Base-by-base conservation (phyloP, 163 green algal species). In the Chlorella variabilis region DNA sequence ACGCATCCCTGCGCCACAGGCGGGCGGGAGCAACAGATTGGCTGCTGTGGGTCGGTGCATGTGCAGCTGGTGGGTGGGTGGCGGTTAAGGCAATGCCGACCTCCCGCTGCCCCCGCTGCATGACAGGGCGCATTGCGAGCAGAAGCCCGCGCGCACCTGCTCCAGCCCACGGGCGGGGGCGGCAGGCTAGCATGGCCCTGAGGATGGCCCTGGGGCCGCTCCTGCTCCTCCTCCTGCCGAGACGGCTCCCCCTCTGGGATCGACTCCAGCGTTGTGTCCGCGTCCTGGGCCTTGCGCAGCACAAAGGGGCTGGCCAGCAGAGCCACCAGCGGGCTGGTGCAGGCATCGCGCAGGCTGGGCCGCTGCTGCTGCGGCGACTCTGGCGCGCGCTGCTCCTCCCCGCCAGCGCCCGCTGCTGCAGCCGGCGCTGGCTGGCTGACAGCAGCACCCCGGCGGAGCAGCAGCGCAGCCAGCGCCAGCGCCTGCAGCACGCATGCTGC, bases 241-340 rank as follows among this genome's bases (percentile, higher is more conserved):
- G 45, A 6, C 54, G 18, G 54, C 54, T 63, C 9, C 54, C 56
- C 73, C 38, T 80, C 73, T 15, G 27, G 27, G 4, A 80, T 70
- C 21, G 59, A 6, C 21, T 49, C 39, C 1, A 81, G 75, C 1
- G 18, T n/a, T 42, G 31, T 18, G 11, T 13, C n/a, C 2, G 27
- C 61, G n/a, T 34, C 21, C 39, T 21, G n/a, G 6, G n/a, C 25
- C 42, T 75, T 75, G 68, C 25, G 2, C 7, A n/a, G 58, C 18
- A 63, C 41, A 62, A 62, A 81, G 13, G 75, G 59, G 31, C 58
- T 71, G 41, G 75, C 29, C 39, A 81, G 58, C 38, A 71, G 29
- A 3, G 33, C 34, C 15, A 45, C 59, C 39, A 81, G 29, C 2
- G 75, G 75, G 59, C 75, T 81, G 39, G 58, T 73, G 75, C 75